Conservation (phyloP, 768 basidiomycete genomes). For the Gymnopilus dilepis region DNA sequence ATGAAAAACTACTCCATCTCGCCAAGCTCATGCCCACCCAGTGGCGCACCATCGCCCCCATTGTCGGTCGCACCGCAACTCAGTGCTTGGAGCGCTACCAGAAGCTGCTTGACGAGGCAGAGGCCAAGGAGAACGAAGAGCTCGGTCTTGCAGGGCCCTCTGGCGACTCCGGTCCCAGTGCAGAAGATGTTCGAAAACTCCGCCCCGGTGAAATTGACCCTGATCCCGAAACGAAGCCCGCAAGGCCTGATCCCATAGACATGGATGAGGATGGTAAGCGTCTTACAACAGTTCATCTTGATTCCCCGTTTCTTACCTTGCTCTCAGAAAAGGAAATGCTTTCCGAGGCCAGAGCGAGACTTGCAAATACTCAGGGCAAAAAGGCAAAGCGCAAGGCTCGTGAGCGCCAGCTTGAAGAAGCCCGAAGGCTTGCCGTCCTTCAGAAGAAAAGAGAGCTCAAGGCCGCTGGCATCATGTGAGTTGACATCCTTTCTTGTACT, state of each 20-base stretch:
- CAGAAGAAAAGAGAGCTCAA: constrained; percentile 99
- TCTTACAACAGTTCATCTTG: not conserved
- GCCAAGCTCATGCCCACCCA: constrained; percentile 99
- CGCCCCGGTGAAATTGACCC: constrained; percentile 98
- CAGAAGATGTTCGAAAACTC: constrained; percentile 89
- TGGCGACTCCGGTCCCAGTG: constrained; percentile 80
- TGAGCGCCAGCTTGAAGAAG: constrained; percentile 96
- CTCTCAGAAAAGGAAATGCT: constrained; percentile 97
- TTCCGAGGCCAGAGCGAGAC: constrained; percentile 95
- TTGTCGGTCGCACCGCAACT: constrained; percentile 96
- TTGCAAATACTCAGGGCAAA: constrained; percentile 99
- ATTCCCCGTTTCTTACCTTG: constrained; percentile 10
- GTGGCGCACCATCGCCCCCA: constrained; percentile 99
- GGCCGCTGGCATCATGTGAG: constrained; percentile 95
- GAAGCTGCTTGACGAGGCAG: constrained; percentile 95
- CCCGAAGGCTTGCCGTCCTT: constrained; percentile 88
- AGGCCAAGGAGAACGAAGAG: constrained; percentile 95
- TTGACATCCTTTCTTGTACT: not conserved
- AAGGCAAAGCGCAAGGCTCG: constrained; percentile 99
- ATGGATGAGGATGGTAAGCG: constrained; percentile 97
- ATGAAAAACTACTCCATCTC: constrained; percentile 96
- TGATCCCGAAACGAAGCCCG: constrained; percentile 98
- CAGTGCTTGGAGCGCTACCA: constrained; percentile 99
- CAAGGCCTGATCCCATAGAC: constrained; percentile 97
- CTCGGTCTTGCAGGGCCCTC: constrained; percentile 87